Conservation (phyloP, 192 early-diverging fungal species). For the Coemansia aciculifera region DNA sequence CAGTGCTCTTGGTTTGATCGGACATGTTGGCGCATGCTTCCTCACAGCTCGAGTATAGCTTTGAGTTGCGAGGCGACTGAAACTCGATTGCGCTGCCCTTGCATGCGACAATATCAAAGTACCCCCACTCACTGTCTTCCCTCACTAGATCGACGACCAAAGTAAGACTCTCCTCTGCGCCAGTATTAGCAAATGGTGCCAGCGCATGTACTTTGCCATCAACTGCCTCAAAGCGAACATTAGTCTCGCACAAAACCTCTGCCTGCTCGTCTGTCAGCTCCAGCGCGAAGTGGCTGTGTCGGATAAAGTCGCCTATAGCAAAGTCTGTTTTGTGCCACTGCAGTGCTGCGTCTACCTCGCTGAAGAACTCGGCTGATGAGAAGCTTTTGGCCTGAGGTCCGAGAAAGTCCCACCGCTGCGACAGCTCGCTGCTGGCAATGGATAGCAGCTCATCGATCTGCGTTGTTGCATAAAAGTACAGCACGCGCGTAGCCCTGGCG, state of each 20-base stretch:
- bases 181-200: constrained; percentile 27
- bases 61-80: neutral
- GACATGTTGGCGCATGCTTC: neutral
- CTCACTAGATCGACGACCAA: constrained; percentile 26
- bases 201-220: constrained; percentile 21
- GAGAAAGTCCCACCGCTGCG: constrained; percentile 53
- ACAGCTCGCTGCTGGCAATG: constrained; percentile 14
- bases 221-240: constrained; percentile 15
- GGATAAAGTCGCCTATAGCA: constrained; percentile 30
- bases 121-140: constrained; percentile 28
- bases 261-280: constrained; percentile 46
- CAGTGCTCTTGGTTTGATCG: neutral
- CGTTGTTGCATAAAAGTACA: constrained; percentile 32
- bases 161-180: neutral
- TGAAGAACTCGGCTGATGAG: constrained; percentile 1
- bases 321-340: constrained; percentile 10
- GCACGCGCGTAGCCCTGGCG: constrained; percentile 12
- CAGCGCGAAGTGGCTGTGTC: constrained; percentile 33
- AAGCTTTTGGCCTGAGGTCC: constrained; percentile 13
- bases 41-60: neutral
- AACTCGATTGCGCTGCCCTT: neutral
- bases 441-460: constrained; percentile 46
- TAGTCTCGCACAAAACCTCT: constrained; percentile 16
- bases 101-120: constrained; percentile 21
- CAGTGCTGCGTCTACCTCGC: constrained; percentile 11